A percentile compares a stretch with the other conserved stretches of the same genome.
These are phyloP conservation scores for Candida manassasensis DNA, from an alignment of 805 yeast species.

Conservation along the genomic window DNA sequence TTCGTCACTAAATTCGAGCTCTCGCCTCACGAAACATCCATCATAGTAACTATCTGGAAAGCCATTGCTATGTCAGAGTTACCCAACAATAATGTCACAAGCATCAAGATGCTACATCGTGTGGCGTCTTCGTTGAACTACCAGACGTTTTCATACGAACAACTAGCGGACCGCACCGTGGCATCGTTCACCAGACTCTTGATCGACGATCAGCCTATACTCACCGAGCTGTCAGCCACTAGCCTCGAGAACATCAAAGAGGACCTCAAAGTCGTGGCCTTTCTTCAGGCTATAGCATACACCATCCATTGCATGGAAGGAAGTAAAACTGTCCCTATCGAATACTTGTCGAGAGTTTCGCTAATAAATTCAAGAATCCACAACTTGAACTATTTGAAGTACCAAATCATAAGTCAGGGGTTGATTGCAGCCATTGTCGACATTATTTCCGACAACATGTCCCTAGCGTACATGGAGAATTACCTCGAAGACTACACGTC, in stretches of 20 bases:
- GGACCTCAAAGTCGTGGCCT: slow-evolving; percentile 13
- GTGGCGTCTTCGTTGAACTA: not conserved
- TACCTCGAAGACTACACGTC: slow-evolving; percentile 4
- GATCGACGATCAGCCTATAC: not conserved
- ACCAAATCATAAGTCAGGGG: slow-evolving; percentile 17
- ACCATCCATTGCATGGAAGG: slow-evolving; percentile 12
- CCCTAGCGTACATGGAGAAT: not conserved
- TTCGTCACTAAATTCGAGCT: not conserved
- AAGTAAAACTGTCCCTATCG: slow-evolving; percentile 11
- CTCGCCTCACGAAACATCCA: not conserved
- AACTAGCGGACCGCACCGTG: not conserved
- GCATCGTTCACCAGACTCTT: not conserved
- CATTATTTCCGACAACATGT: not conserved
- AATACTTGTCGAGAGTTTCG: slow-evolving; percentile 6
- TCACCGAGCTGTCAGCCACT: not conserved
- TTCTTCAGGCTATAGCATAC: slow-evolving; percentile 15
- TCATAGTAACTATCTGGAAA: slow-evolving; percentile 2
- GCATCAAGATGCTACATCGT: not conserved
- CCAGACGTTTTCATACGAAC: not conserved
- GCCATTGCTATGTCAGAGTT: not conserved
- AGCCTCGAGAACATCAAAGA: slow-evolving; percentile 9
- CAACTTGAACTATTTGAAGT: slow-evolving; percentile 10
- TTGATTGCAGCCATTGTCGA: slow-evolving; percentile 11
- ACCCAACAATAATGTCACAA: not conserved
- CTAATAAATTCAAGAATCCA: slow-evolving; percentile 17